Base-by-base conservation (phyloP, 108 stramenopile species). In the Cyclotella distinguenda region DNA sequence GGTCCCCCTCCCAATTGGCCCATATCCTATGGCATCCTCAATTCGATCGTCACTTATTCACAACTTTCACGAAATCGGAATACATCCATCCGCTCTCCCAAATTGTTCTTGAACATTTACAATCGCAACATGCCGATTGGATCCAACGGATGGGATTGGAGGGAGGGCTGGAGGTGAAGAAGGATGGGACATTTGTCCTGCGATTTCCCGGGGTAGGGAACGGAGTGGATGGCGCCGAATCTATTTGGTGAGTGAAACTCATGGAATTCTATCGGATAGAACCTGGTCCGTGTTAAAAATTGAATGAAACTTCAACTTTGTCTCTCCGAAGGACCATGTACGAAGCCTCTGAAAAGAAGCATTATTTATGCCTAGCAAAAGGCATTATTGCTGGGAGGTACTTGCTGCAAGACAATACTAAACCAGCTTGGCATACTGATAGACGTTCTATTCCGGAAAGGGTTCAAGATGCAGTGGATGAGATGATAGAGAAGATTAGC, bases 41-140 rank as follows among this genome's bases (percentile, higher is more conserved):
- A 10, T n/a, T n/a, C 12, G 25, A 11, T 47, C 63, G 4, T 31
- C 43, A 25, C 34, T 6, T 6, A 40, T 54, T 57, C 54, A 47
- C 70, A 40, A 55, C 51, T 19, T 67, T 67, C 28, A 51, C 66
- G 8, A 61, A 67, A 30, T 66, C 64, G 16, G 60, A 77, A 59
- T 87, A 88, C 60, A 80, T 91, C 40, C 87, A 91, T 68, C 90
- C 90, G 23, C 68, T 91, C 4, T 88, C 87, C 1, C 87, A 91
- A 60, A 80, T 91, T 35, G 83, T 89, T 13, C 56, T 91, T 50
- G 74, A 87, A 77, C 82, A 88, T 68, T 71, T 91, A 23, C 90
- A 91, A 79, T 70, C 70, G 15, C 32, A 39, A 11, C 79, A 80
- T 31, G 43, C 57, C 39, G 72, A 81, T 10, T 87, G 85, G 85